Base-by-base conservation (phyloP, 805 yeast genomes). In the Hanseniaspora lachancei region DNA sequence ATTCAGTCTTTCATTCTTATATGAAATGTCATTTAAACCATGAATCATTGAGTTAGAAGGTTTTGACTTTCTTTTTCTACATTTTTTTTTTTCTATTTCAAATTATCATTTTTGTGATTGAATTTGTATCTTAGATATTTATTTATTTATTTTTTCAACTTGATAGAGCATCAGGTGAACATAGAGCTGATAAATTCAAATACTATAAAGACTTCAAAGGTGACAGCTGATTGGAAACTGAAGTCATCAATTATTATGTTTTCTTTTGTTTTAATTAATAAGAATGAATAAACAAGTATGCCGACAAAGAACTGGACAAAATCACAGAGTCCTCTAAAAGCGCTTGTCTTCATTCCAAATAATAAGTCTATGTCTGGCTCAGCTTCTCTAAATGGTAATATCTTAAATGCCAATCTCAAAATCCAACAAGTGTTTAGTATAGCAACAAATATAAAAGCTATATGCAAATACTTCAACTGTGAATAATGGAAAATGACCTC, bases 391-490 rank as follows among this genome's bases (percentile, higher is more conserved):
- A 52, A 41, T 36, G 55, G 55, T 16, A 35, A 23, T 6, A 36
- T 12, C 8, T 5, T 7, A 10, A 24, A n/a, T 5, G 24, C 38
- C 5, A 23, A n/a, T 15, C 20, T 13, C 5, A 18, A n/a, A 2
- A 38, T 24, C 5, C 8, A 15, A 21, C 36, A 2, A 5, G 15
- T 3, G 5, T 49, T 23, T 9, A 42, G 4, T n/a, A 34, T 24
- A n/a, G 36, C 13, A 35, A 46, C 57, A 55, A 34, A 38, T 23
- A 48, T 21, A 34, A 18, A 58, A n/a, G 39, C 50, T 55, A 18
- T 54, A 57, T 38, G 60, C 58, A 51, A 63, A 54, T 12, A 59
- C 55, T 40, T 57, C 56, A 38, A 61, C 7, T 35, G 21, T 13
- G 42, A 42, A 20, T 15, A 44, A 23, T 52, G 44, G 16, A 52